phyloP scores from a whole-genome alignment of 192 early-diverging fungal species.

The Backusella circina region DNA sequence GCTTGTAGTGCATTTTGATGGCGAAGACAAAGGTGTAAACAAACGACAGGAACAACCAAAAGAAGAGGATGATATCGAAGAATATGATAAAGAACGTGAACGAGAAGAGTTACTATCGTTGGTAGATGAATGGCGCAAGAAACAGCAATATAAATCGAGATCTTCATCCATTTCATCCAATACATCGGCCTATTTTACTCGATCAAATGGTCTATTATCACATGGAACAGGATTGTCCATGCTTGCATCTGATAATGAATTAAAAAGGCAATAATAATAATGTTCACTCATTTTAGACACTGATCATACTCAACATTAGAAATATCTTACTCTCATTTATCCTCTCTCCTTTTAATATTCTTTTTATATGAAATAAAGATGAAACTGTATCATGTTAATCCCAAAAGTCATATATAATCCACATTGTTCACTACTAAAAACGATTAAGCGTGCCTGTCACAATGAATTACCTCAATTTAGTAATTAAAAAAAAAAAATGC shows the following conservation, averaged over 20 bases:
- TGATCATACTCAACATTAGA: neutral
- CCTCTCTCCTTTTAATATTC: neutral
- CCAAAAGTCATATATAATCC: too few relatives aligned
- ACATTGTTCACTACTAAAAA: neutral
- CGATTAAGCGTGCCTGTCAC: neutral
- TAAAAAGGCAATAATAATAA: neutral
- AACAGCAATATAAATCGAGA: neutral
- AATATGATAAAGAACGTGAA: neutral
- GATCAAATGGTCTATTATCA: neutral
- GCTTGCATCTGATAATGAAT: neutral
- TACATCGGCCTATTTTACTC: neutral
- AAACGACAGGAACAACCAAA: neutral
- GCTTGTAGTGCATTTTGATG: neutral
- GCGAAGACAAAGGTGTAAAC: neutral
- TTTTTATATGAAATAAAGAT: too few relatives aligned
- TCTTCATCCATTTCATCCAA: neutral
- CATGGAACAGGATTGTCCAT: neutral
- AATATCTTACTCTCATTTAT: neutral
- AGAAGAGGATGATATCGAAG: neutral
- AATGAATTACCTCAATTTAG: neutral
- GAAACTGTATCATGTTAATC: too few relatives aligned
- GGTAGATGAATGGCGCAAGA: neutral
- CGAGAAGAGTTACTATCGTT: neutral
- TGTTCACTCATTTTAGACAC: neutral
- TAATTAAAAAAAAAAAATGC: too few relatives aligned